Evolutionary conservation across 2,329 filamentous ascomycete genomes (phyloP).

Genomic region (Teratosphaeria destructans): DNA sequence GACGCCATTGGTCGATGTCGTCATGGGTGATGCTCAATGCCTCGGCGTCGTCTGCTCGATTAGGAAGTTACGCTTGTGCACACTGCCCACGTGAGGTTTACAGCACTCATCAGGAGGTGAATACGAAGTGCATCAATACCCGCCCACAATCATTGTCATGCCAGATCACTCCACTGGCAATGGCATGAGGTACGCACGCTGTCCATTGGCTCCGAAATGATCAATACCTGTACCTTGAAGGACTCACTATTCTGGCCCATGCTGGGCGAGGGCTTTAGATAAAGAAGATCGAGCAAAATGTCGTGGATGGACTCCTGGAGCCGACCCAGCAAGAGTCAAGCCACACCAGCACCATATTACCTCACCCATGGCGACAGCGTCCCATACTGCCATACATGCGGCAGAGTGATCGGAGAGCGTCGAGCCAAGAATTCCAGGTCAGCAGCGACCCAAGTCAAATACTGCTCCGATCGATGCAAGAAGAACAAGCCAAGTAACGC

Average conservation of each 20-base stretch:
- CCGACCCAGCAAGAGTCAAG: slow-evolving; percentile 8
- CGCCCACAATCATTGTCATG: too few species aligned
- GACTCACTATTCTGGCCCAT: not conserved
- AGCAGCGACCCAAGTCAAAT: slow-evolving; percentile 34
- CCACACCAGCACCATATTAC: slow-evolving; percentile 44
- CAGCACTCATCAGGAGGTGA: too few species aligned
- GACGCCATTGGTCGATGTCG: not conserved
- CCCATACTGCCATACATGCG: slow-evolving; percentile 48
- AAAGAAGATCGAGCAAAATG: slow-evolving; percentile 9
- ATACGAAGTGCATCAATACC: too few species aligned
- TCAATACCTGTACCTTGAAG: not conserved
- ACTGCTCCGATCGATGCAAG: slow-evolving; percentile 48
- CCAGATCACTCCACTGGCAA: too few species aligned
- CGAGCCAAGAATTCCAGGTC: slow-evolving; percentile 21
- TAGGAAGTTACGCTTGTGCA: not conserved
- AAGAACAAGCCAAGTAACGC: slow-evolving; percentile 39
- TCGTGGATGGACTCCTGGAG: slow-evolving; percentile 39
- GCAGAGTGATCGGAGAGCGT: slow-evolving; percentile 40
- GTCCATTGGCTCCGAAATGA: not conserved
- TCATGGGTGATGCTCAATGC: not conserved
- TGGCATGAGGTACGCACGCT: too few species aligned
- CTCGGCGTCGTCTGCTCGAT: not conserved
- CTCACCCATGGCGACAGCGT: slow-evolving; percentile 37
- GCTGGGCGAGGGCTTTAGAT: not conserved
- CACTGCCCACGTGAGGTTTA: too few species aligned